A percentile compares a stretch with the other conserved stretches of the same genome.
Conservation (phyloP, 2,329 filamentous ascomycete species). For the Myriosclerotinia duriaeana region DNA sequence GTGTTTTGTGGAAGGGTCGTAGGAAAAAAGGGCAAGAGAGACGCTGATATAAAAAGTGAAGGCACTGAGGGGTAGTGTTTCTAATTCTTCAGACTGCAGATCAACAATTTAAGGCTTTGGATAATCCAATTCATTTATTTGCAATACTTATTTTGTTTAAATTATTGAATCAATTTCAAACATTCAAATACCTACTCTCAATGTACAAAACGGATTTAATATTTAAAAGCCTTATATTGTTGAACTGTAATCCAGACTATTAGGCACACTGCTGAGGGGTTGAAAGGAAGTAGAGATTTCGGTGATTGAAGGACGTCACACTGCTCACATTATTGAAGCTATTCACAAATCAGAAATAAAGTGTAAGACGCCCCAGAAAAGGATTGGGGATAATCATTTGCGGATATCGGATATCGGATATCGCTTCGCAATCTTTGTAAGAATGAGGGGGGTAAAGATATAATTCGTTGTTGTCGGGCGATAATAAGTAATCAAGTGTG, state of each 20-base stretch:
- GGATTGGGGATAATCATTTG: too few relatives aligned
- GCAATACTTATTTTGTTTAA: too few relatives aligned
- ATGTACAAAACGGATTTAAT: too few relatives aligned
- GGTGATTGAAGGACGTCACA: background rate
- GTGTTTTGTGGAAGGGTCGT: background rate
- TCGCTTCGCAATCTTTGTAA: background rate
- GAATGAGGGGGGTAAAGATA: background rate
- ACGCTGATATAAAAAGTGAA: background rate
- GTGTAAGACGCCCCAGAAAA: background rate
- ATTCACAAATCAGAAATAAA: background rate
- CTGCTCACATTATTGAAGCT: background rate
- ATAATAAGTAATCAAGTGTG: conserved; percentile 11
- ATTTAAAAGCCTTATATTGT: too few relatives aligned
- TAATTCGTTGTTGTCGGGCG: background rate
- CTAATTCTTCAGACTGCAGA: too few relatives aligned
- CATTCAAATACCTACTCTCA: too few relatives aligned
- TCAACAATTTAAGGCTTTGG: too few relatives aligned
- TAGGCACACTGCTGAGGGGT: background rate
- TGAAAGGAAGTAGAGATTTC: conserved; percentile 2
- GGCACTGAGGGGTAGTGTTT: too few relatives aligned
- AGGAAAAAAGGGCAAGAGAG: background rate
- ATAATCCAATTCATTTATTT: too few relatives aligned
- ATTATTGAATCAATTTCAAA: too few relatives aligned
- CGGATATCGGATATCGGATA: background rate
- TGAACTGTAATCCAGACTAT: too few relatives aligned